Evolutionary conservation across 805 yeast species (phyloP).

Genomic region (Pachysolen tannophilus): DNA sequence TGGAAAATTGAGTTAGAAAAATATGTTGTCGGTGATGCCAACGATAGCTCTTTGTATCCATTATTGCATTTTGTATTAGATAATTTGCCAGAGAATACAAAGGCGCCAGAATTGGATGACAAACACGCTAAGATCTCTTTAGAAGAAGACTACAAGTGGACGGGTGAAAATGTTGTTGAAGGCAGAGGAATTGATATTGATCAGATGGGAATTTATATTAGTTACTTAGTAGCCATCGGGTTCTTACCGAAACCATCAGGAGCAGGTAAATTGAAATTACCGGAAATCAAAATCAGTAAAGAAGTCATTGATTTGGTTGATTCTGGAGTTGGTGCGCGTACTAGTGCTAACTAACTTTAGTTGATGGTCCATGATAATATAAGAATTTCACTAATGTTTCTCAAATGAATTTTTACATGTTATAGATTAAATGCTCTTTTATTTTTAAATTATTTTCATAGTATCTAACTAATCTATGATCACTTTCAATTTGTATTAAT

Average conservation of each 20-base stretch:
- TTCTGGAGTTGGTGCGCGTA: conserved; percentile 71
- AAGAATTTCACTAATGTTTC: too few relatives aligned
- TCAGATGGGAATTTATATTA: conserved; percentile 67
- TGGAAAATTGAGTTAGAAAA: conserved; percentile 78
- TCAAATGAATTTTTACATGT: too few relatives aligned
- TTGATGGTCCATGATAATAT: too few relatives aligned
- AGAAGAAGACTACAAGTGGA: conserved; percentile 48
- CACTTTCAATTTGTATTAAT: too few relatives aligned
- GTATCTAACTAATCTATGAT: too few relatives aligned
- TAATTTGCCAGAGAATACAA: conserved; percentile 81
- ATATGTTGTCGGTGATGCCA: conserved; percentile 64
- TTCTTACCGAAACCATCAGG: conserved; percentile 61
- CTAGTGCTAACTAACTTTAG: conserved; percentile 41
- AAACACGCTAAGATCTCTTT: conserved; percentile 69
- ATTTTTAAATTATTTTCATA: too few relatives aligned
- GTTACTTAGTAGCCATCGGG: conserved; percentile 74
- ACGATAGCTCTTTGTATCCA: conserved; percentile 87
- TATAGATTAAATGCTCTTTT: too few relatives aligned
- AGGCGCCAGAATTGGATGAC: conserved; percentile 95
- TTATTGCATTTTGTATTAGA: conserved; percentile 90
- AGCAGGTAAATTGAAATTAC: conserved; percentile 37
- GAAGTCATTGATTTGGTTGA: conserved; percentile 51
- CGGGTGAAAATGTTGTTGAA: conserved; percentile 55
- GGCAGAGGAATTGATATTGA: conserved; percentile 71
- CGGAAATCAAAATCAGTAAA: conserved; percentile 44